Evolutionary conservation across 75 land plant genomes (phyloP).

Genomic region (Cryptomeria japonica): DNA sequence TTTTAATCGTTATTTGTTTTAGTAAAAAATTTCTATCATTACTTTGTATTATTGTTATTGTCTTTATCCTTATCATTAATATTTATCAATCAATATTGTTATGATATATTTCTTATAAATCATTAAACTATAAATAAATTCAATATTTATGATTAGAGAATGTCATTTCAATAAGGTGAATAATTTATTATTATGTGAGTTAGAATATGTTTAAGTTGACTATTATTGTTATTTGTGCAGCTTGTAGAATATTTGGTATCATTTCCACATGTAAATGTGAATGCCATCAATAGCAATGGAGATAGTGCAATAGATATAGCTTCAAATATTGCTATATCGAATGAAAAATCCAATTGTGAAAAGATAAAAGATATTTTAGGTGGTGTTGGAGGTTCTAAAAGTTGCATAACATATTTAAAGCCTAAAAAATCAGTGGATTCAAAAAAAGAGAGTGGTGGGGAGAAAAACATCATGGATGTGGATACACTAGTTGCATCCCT

Average conservation of each 20-base stretch:
- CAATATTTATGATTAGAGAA: too few species aligned
- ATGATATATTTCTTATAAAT: too few species aligned
- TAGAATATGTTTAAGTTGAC: not conserved
- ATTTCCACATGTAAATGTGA: not conserved
- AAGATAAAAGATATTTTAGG: not conserved
- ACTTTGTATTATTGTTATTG: too few species aligned
- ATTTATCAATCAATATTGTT: too few species aligned
- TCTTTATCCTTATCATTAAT: too few species aligned
- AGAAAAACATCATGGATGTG: not conserved
- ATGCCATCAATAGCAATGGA: not conserved
- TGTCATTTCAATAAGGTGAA: too few species aligned
- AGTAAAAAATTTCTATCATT: too few species aligned
- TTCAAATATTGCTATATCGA: not conserved
- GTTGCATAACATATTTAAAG: not conserved
- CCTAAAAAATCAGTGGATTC: not conserved
- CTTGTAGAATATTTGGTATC: not conserved
- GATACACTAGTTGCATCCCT: not conserved
- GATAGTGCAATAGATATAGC: not conserved
- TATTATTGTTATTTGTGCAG: not conserved
- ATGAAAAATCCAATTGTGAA: not conserved
- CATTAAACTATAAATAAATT: too few species aligned
- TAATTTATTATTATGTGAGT: too few species aligned
- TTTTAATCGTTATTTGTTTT: too few species aligned
- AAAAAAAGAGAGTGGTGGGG: not conserved
- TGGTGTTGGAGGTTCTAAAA: not conserved